These are phyloP conservation scores for Pleurotus ostreatus DNA, from an alignment of 768 basidiomycete genomes.

Conservation along the genomic window DNA sequence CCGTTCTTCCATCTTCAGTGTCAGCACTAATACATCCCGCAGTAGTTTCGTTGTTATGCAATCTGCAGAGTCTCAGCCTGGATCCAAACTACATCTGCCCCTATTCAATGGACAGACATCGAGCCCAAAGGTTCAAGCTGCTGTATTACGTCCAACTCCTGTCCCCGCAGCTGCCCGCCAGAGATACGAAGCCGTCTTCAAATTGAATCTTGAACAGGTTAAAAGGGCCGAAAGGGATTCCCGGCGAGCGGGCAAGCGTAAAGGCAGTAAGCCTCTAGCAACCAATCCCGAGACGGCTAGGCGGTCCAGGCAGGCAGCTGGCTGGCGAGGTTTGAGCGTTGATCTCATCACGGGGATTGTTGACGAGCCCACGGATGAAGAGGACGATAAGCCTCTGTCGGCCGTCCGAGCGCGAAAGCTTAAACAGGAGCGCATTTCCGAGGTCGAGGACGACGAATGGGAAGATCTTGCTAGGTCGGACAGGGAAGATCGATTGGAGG, in stretches of 20 bases:
- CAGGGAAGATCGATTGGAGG: conserved; percentile 46
- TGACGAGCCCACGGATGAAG: conserved; percentile 18
- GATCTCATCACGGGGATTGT: conserved; percentile 53
- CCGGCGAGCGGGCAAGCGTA: conserved; percentile 23
- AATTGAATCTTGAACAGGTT: conserved; percentile 49
- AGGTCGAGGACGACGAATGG: conserved; percentile 26
- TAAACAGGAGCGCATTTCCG: conserved; percentile 16
- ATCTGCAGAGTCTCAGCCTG: conserved; percentile 14
- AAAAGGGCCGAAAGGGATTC: conserved; percentile 33
- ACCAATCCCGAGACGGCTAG: conserved; percentile 32
- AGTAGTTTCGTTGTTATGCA: conserved; percentile 26
- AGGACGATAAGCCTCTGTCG: conserved; percentile 6
- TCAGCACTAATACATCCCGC: conserved; percentile 30
- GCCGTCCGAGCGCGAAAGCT: conserved; percentile 1
- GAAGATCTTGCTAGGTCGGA: conserved; percentile 33
- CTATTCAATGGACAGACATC: conserved; percentile 5
- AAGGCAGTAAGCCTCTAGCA: conserved; percentile 21
- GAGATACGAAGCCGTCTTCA: conserved; percentile 68
- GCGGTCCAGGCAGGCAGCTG: conserved; percentile 53
- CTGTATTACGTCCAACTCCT: conserved; percentile 54
- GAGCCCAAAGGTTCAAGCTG: conserved; percentile 24
- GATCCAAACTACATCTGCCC: conserved; percentile 12
- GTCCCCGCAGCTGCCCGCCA: conserved; percentile 59
- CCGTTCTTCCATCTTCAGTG: conserved; percentile 60
- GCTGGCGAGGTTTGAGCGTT: conserved; percentile 72